phyloP scores from a whole-genome alignment of 371 early-diverging fungal genomes.

The Lichtheimia corymbifera region DNA sequence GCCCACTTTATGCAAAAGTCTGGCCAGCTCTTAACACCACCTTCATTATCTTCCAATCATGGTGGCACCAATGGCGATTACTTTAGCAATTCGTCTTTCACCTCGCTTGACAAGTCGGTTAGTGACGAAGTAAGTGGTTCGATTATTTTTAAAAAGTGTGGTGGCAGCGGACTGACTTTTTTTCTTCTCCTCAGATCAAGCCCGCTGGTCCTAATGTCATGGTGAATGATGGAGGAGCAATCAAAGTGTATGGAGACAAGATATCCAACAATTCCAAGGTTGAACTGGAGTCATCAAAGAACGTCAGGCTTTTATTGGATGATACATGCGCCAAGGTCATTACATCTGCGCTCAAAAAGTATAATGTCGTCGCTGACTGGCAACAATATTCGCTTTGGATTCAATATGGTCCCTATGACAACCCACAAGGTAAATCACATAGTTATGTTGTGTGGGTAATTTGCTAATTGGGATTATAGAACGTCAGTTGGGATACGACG shows the following conservation, averaged over 20 bases:
- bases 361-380: constrained; percentile 90
- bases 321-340: constrained; percentile 88
- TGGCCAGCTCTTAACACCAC: constrained; percentile 22
- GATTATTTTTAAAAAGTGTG: not conserved
- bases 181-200: constrained; percentile 2
- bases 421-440: constrained; percentile 40
- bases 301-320: constrained; percentile 77
- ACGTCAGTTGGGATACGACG: constrained; percentile 79
- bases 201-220: constrained; percentile 29
- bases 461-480: constrained; percentile 42
- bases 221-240: constrained; percentile 68
- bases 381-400: constrained; percentile 85
- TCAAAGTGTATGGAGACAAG: constrained; percentile 73
- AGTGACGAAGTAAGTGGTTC: not conserved
- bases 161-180: not conserved
- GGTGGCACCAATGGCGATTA: constrained; percentile 4
- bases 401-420: constrained; percentile 56
- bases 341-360: constrained; percentile 85
- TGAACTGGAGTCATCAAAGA: constrained; percentile 82
- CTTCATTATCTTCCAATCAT: constrained; percentile 9
- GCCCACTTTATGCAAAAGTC: constrained; percentile 12
- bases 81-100: constrained; percentile 9
- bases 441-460: not conserved
- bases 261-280: constrained; percentile 58
- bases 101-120: constrained; percentile 2